These are phyloP conservation scores for Colletotrichum melonis DNA, from an alignment of 2,329 filamentous ascomycete genomes.

Conservation along the genomic window DNA sequence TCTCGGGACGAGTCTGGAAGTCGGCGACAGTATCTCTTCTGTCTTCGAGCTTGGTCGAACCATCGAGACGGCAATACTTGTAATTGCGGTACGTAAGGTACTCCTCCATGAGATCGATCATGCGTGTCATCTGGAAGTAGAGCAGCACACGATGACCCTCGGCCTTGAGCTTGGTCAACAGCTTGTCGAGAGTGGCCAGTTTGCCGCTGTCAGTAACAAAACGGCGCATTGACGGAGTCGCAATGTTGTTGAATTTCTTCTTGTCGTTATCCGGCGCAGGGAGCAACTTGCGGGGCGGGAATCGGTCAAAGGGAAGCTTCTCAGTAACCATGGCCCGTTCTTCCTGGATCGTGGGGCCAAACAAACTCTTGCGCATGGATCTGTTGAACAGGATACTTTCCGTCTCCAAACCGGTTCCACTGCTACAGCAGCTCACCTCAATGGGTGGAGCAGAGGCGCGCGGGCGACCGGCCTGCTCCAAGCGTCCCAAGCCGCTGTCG, in stretches of 20 bases:
- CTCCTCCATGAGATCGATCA: conserved; percentile 99
- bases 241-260: conserved; percentile 88
- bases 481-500: conserved; percentile 77
- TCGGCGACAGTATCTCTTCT: conserved; percentile 95
- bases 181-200: conserved; percentile 87
- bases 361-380: conserved; percentile 79
- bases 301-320: conserved; percentile 73
- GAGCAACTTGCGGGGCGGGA: conserved; percentile 74
- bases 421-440: conserved; percentile 80
- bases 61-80: conserved; percentile 97
- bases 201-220: conserved; percentile 99
- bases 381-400: conserved; percentile 83
- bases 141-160: conserved; percentile 92
- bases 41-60: conserved; percentile 97
- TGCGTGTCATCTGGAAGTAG: conserved; percentile 99
- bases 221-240: conserved; percentile 94
- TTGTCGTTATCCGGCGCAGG: conserved; percentile 85
- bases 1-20: conserved; percentile 93
- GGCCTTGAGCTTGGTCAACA: conserved; percentile 91
- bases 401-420: conserved; percentile 72
- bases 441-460: conserved; percentile 87
- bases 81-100: conserved; percentile 99
- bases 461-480: conserved; percentile 86
- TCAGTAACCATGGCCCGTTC: conserved; percentile 81
- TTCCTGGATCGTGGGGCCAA: conserved; percentile 70